Percentiles rank a stretch among this genome's conserved stretches.
Evolutionary conservation across 208 protist genomes (phyloP).

Genomic region (Crithidia sp.): DNA sequence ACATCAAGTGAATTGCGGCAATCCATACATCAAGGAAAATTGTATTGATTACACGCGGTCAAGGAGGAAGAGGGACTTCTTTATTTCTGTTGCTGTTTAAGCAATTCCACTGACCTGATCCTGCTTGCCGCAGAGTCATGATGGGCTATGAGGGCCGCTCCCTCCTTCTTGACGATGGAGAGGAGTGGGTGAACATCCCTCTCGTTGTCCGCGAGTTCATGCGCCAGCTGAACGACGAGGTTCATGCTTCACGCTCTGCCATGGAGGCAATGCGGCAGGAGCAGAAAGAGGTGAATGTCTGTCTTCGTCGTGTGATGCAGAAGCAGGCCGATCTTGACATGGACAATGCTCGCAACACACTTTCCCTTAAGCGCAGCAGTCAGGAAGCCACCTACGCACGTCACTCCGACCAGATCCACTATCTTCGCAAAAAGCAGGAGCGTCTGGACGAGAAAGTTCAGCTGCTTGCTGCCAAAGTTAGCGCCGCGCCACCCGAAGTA

Average conservation of each 20-base stretch:
- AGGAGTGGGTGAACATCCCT: constrained; percentile 85
- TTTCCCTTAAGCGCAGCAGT: constrained; percentile 21
- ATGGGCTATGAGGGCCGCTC: constrained; percentile 29
- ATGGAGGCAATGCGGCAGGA: constrained; percentile 46
- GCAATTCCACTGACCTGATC: background rate
- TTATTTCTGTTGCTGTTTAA: constrained; percentile 2
- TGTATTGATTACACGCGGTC: no score
- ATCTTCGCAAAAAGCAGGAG: constrained; percentile 32
- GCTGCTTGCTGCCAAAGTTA: background rate
- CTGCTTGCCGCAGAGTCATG: constrained; percentile 19
- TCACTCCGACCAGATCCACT: constrained; percentile 30
- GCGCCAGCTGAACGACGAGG: constrained; percentile 59
- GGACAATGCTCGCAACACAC: constrained; percentile 40
- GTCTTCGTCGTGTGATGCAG: constrained; percentile 51
- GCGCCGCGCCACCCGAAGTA: background rate
- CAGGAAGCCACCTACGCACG: constrained; percentile 14
- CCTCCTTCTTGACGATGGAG: constrained; percentile 52
- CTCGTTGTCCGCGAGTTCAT: constrained; percentile 61
- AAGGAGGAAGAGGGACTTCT: background rate
- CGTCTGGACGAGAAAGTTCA: constrained; percentile 34
- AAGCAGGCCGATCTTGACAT: constrained; percentile 68
- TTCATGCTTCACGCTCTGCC: constrained; percentile 29
- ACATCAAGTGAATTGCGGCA: no score
- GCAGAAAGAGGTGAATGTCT: constrained; percentile 48
- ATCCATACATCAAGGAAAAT: no score